Conservation (phyloP, 2,329 filamentous ascomycete species). For the Aureobasidium subglaciale region DNA sequence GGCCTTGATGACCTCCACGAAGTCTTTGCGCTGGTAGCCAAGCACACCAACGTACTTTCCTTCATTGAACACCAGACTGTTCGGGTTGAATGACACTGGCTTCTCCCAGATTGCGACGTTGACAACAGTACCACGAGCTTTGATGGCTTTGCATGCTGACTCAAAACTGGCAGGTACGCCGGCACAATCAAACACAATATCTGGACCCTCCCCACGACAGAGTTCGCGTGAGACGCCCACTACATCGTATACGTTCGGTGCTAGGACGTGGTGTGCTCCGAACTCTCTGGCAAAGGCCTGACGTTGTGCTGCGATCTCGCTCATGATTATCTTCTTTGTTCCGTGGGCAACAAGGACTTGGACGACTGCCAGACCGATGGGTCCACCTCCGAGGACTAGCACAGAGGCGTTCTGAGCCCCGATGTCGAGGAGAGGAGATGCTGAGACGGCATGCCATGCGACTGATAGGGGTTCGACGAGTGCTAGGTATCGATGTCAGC, state of each 20-base stretch:
- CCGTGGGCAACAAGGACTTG: conserved; percentile 51
- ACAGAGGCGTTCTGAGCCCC: conserved; percentile 1
- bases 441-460: conserved; percentile 55
- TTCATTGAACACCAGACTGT: conserved; percentile 17
- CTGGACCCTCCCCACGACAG: conserved; percentile 10
- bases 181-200: conserved; percentile 17
- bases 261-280: conserved; percentile 16
- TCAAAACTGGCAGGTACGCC: conserved; percentile 16
- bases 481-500: conserved; percentile 28
- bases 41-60: conserved; percentile 17
- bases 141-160: conserved; percentile 16
- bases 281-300: conserved; percentile 15
- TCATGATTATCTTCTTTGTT: conserved; percentile 50
- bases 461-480: conserved; percentile 58
- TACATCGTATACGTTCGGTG: conserved; percentile 13
- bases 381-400: conserved; percentile 45
- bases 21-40: conserved; percentile 19
- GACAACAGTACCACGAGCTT: conserved; percentile 19
- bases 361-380: conserved; percentile 55
- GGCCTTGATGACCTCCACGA: conserved; percentile 17
- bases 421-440: conserved; percentile 36
- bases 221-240: conserved; percentile 9
- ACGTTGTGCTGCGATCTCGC: conserved; percentile 37
- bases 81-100: conserved; percentile 17
- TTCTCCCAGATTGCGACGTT: conserved; percentile 21